Base-by-base conservation (phyloP, 306 rosid species). In the Datisca glomerata region DNA sequence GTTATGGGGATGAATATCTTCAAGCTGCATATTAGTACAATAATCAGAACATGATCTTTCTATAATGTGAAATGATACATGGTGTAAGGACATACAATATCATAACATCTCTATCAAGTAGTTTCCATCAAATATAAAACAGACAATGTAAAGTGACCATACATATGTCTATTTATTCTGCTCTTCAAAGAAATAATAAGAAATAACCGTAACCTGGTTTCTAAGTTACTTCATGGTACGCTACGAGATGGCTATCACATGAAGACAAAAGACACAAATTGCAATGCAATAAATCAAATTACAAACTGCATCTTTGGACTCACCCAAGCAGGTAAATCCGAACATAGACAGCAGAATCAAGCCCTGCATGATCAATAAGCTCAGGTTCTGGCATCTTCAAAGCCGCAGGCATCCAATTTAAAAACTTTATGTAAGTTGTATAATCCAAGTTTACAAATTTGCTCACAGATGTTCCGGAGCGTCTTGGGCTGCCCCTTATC, bases 331-430 rank as follows among this genome's bases (percentile, higher is more conserved):
- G 10, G 55, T 87, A 82, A 55, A 87, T 87, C 58, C 96, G 78
- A 46, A 87, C 70, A 37, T 64, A 87, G 2, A 75, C 85, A 11
- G 94, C 78, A 16, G 94, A 79, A 68, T 87, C 96, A 27, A 87
- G 82, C 15, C 96, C 96, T 3, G 94, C 93, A 24, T 87, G 96
- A 17, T 82, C 93, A 43, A 75, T 72, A 15, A 87, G 87, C 76
- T 82, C 96, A 1, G 76, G 87, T 36, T 82, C 89, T 20, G 96
- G 94, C 96, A 87, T 87, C 38, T 55, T 68, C 67, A 82, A 57
- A 10, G 94, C 96, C 7, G 96, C 93, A 24, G 89, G 93, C 93
- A 87, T 87, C 96, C 96, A 87, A 47, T 72, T 82, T 37, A 79
- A 69, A 46, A 87, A 87, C 68, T 63, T 82, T 11, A 76, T 3